A percentile compares a stretch with the other conserved stretches of the same genome.
phyloP scores from a whole-genome alignment of 805 yeast species.

The Starmerella apis region DNA sequence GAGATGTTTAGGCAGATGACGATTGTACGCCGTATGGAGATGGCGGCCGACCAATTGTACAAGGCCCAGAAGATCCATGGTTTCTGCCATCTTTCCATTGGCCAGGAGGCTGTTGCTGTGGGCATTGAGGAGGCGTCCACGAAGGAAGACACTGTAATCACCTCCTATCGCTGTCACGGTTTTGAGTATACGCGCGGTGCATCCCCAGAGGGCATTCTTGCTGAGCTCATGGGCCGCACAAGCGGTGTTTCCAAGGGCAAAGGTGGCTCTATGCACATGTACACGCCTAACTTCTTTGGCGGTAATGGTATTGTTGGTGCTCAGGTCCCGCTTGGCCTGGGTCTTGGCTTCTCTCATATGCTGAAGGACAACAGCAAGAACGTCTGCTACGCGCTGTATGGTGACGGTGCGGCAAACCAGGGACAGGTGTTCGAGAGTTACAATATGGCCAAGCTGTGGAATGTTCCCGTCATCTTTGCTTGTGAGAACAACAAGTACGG shows the following conservation, averaged over 20 bases:
- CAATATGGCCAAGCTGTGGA: constrained; percentile 99
- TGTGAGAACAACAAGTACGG: constrained; percentile 99
- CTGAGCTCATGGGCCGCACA: constrained; percentile 95
- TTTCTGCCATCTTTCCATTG: constrained; percentile 95
- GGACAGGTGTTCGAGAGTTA: constrained; percentile 97
- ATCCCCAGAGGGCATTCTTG: constrained; percentile 76
- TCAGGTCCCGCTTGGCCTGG: constrained; percentile 96
- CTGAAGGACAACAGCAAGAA: constrained; percentile 59
- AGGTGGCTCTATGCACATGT: constrained; percentile 99
- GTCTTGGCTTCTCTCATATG: constrained; percentile 96
- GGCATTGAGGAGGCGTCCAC: constrained; percentile 94
- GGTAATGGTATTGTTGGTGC: constrained; percentile 99
- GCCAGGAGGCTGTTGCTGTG: constrained; percentile 98
- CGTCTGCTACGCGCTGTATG: constrained; percentile 82
- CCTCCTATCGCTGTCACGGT: constrained; percentile 98
- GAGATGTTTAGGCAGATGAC: constrained; percentile 97
- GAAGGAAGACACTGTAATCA: constrained; percentile 75
- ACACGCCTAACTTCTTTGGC: constrained; percentile 89
- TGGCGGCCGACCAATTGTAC: constrained; percentile 96
- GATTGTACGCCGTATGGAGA: constrained; percentile 84
- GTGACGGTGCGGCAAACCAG: constrained; percentile 99
- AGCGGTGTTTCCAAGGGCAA: constrained; percentile 93
- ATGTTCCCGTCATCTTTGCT: constrained; percentile 85
- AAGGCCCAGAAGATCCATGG: constrained; percentile 98
- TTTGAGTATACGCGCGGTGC: constrained; percentile 96